Evolutionary conservation across 1,284 basidiomycete genomes (phyloP).

Genomic region (Takashimella tepidaria): DNA sequence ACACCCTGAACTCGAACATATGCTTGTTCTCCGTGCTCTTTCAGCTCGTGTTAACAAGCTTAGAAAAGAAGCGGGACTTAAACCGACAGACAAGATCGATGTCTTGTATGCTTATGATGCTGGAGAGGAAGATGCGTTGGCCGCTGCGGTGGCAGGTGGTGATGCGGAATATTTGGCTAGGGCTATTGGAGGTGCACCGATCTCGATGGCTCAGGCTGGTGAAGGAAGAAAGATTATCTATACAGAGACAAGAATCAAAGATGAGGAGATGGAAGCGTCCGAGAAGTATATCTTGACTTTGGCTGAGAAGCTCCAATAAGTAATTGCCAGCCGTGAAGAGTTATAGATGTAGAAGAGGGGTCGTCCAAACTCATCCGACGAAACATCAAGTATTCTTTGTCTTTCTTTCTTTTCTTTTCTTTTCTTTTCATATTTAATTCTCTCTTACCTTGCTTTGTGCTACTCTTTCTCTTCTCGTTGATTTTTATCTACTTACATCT

Average conservation of each 20-base stretch:
- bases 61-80: slow-evolving; percentile 90
- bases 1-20: slow-evolving; percentile 77
- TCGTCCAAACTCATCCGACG: too few relatives aligned
- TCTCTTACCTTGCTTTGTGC: too few relatives aligned
- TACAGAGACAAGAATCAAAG: slow-evolving; percentile 61
- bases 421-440: too few relatives aligned
- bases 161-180: slow-evolving; percentile 64
- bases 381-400: too few relatives aligned
- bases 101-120: slow-evolving; percentile 81
- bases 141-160: slow-evolving; percentile 60
- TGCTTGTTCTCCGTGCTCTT: slow-evolving; percentile 85
- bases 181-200: slow-evolving; percentile 69
- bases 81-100: slow-evolving; percentile 89
- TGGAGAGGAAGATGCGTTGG: slow-evolving; percentile 61
- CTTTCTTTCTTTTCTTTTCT: too few relatives aligned
- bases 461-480: too few relatives aligned
- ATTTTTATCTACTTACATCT: too few relatives aligned
- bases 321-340: too few relatives aligned
- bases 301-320: too few relatives aligned
- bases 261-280: slow-evolving; percentile 87
- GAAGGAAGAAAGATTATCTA: slow-evolving; percentile 68
- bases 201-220: slow-evolving; percentile 56
- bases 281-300: slow-evolving; percentile 53
- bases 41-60: slow-evolving; percentile 94
- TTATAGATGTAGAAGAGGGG: too few relatives aligned